phyloP scores from a whole-genome alignment of 1,284 basidiomycete genomes.

The Sutorius eximius region DNA sequence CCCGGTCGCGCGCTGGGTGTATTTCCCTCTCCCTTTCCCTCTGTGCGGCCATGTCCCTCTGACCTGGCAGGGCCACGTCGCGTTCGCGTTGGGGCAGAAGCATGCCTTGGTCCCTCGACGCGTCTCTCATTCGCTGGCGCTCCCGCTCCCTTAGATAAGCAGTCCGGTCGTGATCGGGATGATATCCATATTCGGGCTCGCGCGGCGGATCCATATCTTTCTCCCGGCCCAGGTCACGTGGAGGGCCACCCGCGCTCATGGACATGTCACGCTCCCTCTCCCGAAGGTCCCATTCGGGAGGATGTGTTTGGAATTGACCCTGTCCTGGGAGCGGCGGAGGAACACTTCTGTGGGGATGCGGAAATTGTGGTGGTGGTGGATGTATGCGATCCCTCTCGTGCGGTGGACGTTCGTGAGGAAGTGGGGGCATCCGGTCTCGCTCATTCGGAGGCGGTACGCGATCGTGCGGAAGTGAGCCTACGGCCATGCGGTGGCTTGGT shows the following conservation, averaged over 20 bases:
- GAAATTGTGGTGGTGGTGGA: conserved; percentile 17
- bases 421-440: conserved; percentile 27
- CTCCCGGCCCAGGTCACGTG: conserved; percentile 29
- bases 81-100: conserved; percentile 29
- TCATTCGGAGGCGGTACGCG: conserved; percentile 27
- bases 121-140: conserved; percentile 22
- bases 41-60: conserved; percentile 25
- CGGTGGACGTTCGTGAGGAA: conserved; percentile 27
- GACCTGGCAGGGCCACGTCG: conserved; percentile 18
- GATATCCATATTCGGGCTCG: conserved; percentile 25
- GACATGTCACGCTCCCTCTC: conserved; percentile 27
- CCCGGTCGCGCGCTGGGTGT: conserved; percentile 21
- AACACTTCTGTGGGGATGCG: conserved; percentile 22
- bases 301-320: conserved; percentile 34
- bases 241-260: conserved; percentile 14
- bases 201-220: conserved; percentile 26
- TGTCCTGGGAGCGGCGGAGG: conserved; percentile 30
- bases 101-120: conserved; percentile 18
- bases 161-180: conserved; percentile 26
- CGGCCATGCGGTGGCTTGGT: conserved; percentile 21
- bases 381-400: conserved; percentile 35
- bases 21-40: conserved; percentile 28
- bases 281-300: conserved; percentile 33
- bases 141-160: conserved; percentile 32
- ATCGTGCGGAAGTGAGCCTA: conserved; percentile 21